Evolutionary conservation across 75 land plant genomes (phyloP).

Genomic region (Larix kaempferi): DNA sequence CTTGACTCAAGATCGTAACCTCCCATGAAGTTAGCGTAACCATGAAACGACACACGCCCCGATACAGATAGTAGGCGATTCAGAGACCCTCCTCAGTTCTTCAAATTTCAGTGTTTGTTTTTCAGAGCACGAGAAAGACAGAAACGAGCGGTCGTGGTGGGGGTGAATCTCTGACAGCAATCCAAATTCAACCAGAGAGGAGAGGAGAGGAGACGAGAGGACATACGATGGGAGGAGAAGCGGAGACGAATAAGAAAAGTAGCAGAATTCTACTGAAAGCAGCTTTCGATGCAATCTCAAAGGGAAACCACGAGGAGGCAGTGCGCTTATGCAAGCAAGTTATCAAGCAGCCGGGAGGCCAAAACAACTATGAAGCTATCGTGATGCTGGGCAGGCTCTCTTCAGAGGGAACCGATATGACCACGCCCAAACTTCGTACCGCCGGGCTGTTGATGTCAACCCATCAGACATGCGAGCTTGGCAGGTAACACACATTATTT

Average conservation of each 20-base stretch:
- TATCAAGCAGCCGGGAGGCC: constrained; percentile 32
- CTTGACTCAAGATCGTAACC: no score
- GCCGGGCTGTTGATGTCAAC: constrained; percentile 22
- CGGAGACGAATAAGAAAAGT: constrained; percentile 12
- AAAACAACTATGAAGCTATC: constrained; percentile 26
- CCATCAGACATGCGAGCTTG: constrained; percentile 23
- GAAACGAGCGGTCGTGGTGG: no score
- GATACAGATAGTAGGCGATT: no score
- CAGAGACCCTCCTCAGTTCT: no score
- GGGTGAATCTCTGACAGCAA: no score
- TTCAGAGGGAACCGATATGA: constrained; percentile 22
- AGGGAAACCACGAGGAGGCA: constrained; percentile 25
- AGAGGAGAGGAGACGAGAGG: no score
- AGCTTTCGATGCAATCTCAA: constrained; percentile 28
- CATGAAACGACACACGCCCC: no score
- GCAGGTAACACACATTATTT: constrained; percentile 21
- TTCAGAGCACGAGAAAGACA: no score
- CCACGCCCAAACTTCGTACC: constrained; percentile 26
- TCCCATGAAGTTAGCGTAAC: no score
- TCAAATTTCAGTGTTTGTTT: no score
- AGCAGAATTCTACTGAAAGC: neutral
- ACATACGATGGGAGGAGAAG: neutral
- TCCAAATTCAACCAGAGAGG: no score
- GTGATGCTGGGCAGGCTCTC: constrained; percentile 38
- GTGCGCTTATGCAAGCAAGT: constrained; percentile 30